phyloP scores from a whole-genome alignment of 23 red algal species.

The Agarophyton chilense region DNA sequence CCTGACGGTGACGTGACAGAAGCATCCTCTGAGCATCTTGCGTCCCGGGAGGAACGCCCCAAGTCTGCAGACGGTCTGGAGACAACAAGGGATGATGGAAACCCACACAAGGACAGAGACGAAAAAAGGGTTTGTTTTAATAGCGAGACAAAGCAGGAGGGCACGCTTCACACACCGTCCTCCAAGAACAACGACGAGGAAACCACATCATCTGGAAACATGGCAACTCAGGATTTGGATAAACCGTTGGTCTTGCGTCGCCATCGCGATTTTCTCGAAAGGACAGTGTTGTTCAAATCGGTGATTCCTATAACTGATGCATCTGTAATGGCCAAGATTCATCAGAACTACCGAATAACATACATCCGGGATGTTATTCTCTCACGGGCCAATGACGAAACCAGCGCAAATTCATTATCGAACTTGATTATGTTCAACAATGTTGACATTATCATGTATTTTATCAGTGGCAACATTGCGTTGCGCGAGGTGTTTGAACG shows the following conservation, averaged over 20 bases:
- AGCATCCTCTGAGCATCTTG: neutral
- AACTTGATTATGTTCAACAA: conserved; percentile 48
- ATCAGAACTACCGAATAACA: conserved; percentile 63
- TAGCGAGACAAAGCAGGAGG: neutral
- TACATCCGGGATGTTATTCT: conserved; percentile 58
- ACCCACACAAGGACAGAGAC: neutral
- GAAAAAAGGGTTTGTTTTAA: neutral
- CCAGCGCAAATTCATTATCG: conserved; percentile 12
- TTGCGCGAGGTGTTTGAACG: conserved; percentile 27
- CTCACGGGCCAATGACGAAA: conserved; percentile 35
- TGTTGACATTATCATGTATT: conserved; percentile 59
- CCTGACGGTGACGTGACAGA: neutral
- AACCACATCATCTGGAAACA: conserved; percentile 41
- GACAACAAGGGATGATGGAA: neutral
- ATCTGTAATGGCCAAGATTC: conserved; percentile 38
- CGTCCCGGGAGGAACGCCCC: neutral
- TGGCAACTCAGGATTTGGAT: conserved; percentile 16
- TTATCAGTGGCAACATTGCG: conserved; percentile 27
- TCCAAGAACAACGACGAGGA: conserved; percentile 39
- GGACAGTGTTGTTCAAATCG: conserved; percentile 34
- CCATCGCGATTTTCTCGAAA: conserved; percentile 43
- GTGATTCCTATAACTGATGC: conserved; percentile 54
- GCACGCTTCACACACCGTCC: neutral
- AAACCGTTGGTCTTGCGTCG: conserved; percentile 1
- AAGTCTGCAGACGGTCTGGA: neutral